Conservation (phyloP, 2,329 filamentous ascomycete species). For the Colletotrichum theobromicola region DNA sequence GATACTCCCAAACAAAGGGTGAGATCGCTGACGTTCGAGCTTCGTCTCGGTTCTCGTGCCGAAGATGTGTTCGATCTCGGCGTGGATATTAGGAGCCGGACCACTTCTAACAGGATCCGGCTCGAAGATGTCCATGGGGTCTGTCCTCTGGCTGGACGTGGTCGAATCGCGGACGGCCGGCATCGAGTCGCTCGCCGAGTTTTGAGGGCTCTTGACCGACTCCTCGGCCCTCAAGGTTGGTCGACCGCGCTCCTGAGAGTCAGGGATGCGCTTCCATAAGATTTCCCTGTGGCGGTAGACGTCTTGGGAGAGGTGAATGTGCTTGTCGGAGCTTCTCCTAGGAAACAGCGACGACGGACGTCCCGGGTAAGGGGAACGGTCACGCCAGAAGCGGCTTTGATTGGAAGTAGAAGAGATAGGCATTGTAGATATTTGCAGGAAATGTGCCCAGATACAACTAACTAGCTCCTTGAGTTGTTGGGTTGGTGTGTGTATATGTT, state of each 20-base stretch:
- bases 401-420: background rate
- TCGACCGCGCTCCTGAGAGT: background rate
- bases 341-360: background rate
- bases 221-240: background rate
- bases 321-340: background rate
- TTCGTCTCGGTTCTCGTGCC: background rate
- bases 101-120: background rate
- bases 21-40: background rate
- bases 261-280: background rate
- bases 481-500: background rate
- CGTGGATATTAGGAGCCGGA: background rate
- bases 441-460: background rate
- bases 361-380: background rate
- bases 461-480: background rate
- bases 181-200: background rate
- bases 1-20: background rate
- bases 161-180: background rate
- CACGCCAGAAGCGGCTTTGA: background rate
- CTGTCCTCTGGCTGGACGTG: background rate
- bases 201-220: background rate
- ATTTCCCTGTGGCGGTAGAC: background rate
- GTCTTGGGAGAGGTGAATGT: background rate
- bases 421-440: background rate
- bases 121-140: background rate
- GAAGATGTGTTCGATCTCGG: background rate